Base-by-base conservation (phyloP, 192 early-diverging fungal species). In the Entophlyctis luteolus region DNA sequence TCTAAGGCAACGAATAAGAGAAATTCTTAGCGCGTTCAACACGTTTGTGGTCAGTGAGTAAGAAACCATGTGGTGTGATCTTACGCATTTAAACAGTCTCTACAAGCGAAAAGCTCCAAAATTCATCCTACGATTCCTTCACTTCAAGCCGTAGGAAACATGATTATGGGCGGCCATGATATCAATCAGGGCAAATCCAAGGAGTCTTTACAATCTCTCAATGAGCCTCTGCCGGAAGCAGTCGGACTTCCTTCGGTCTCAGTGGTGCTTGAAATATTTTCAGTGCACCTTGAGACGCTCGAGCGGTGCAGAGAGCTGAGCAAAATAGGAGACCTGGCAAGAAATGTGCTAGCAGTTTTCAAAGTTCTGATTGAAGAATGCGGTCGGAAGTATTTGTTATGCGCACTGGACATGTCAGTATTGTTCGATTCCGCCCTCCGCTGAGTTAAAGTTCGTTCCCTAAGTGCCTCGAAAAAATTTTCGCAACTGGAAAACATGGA, bases 351-450 rank as follows among this genome's bases (percentile, higher is more conserved):
- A 3, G 70, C 71, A 4, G 74, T 96, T 22, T 95, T 91, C 68
- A 82, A 82, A 48, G 75, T 89, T 20, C 74, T 98, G 20, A 76
- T 93, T 10, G 83, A 94, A 20, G 84, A 83, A 33, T 75, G 93
- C n/a, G 93, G 93, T 53, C 80, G 83, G 46, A 81, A 87, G 59
- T 98, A 95, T 63, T 67, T 98, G 49, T 88, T 92, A 49, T 84
- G 81, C 4, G 90, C 91, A 10, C 70, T 96, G 39, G 94, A 98
- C 31, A 68, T 73, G 85, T 89, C 77, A 75, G 78, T 67, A 35
- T 45, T 10, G 42, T 12, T 45, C 10, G 10, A 12, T 10, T 45
- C n/a, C n/a, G n/a, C n/a, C n/a, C n/a, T n/a, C n/a, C n/a, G n/a
- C n/a, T n/a, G n/a, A n/a, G n/a, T n/a, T n/a, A n/a, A n/a, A n/a